Conservation (phyloP, 2,329 filamentous ascomycete genomes). For the Sclerotinia subarctica region DNA sequence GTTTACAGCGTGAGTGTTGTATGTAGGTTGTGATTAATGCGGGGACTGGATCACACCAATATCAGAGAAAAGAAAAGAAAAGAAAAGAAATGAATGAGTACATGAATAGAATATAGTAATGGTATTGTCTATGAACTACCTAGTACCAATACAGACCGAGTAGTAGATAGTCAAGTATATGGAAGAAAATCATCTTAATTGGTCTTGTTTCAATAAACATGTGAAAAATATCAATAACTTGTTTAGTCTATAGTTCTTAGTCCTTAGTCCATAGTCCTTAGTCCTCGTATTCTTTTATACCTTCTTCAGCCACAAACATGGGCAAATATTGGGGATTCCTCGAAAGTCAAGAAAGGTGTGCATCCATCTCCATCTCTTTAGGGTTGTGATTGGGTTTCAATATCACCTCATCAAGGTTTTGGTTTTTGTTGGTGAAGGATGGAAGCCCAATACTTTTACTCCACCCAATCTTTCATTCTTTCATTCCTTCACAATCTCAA, state of each 20-base stretch:
- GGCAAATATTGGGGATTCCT: neutral
- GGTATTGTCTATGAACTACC: neutral
- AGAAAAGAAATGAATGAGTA: neutral
- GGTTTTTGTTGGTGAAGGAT: neutral
- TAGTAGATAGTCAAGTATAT: neutral
- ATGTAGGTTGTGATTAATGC: neutral
- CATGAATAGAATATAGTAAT: neutral
- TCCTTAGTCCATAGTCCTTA: too few relatives aligned
- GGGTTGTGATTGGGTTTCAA: slow-evolving; percentile 5
- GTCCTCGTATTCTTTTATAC: neutral
- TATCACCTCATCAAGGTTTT: slow-evolving; percentile 16
- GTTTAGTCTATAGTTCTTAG: neutral
- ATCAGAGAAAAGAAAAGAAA: too few relatives aligned
- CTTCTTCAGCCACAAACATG: slow-evolving; percentile 3
- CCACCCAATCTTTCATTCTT: neutral
- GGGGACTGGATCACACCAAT: neutral
- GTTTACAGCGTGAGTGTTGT: neutral
- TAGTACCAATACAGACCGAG: neutral
- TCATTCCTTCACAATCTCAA: neutral
- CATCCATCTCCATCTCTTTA: neutral
- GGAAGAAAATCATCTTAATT: neutral
- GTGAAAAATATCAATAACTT: slow-evolving; percentile 1
- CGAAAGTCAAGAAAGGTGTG: neutral
- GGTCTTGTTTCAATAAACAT: neutral
- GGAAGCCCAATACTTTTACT: neutral